Conservation (phyloP, 768 basidiomycete genomes). For the Macrolepiota fuliginosa region DNA sequence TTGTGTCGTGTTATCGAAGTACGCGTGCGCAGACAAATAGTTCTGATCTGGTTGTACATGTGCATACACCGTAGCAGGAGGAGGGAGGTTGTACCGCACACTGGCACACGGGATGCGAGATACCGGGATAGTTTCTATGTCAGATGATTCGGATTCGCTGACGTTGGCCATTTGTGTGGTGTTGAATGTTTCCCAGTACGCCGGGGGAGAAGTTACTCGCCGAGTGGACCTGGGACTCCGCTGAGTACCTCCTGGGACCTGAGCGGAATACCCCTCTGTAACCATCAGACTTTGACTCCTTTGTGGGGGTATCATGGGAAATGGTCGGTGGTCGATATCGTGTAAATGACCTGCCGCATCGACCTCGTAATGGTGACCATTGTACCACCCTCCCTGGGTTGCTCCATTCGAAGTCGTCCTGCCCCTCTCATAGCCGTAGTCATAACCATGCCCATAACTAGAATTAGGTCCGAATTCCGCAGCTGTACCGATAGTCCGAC, state of each 20-base stretch:
- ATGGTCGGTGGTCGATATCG: slow-evolving; percentile 8
- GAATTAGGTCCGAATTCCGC: not conserved
- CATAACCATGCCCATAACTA: not conserved
- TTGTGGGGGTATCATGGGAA: not conserved
- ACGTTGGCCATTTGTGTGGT: not conserved
- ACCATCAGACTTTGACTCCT: not conserved
- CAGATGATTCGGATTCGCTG: not conserved
- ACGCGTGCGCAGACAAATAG: not conserved
- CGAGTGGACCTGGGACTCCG: not conserved
- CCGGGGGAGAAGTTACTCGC: not conserved
- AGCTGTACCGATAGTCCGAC: not conserved
- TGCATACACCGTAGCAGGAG: not conserved
- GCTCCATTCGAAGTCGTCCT: not conserved
- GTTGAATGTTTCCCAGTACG: slow-evolving; percentile 11
- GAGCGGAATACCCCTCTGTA: not conserved
- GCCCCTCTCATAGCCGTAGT: not conserved
- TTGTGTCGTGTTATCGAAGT: not conserved
- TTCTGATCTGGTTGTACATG: not conserved
- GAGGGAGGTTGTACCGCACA: not conserved
- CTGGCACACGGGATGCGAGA: not conserved
- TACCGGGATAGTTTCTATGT: not conserved
- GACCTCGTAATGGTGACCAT: not conserved
- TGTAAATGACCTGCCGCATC: not conserved
- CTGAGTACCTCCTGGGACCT: not conserved
- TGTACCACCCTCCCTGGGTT: not conserved